A percentile compares a stretch with the other conserved stretches of the same genome.
Evolutionary conservation across 805 yeast species (phyloP).

Genomic region (Teunomyces gatunensis): DNA sequence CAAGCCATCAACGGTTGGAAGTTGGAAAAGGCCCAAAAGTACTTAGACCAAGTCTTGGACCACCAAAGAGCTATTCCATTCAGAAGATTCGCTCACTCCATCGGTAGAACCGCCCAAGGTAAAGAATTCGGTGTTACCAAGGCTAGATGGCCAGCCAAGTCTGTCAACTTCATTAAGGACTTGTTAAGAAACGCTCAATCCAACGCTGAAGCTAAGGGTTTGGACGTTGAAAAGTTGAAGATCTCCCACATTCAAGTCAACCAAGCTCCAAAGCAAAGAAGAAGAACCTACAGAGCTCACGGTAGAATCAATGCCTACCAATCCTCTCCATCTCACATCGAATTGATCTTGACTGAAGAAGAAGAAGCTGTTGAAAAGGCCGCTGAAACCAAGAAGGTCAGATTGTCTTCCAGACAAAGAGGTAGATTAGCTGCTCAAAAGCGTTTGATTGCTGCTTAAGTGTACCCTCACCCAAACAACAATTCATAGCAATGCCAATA

Average conservation of each 20-base stretch:
- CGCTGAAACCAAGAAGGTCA: slow-evolving; percentile 60
- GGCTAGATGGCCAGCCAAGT: slow-evolving; percentile 99
- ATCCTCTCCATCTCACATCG: slow-evolving; percentile 98
- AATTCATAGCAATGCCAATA: slow-evolving; percentile 4
- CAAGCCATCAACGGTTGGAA: slow-evolving; percentile 99
- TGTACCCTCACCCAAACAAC: slow-evolving; percentile 1
- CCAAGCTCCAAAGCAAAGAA: slow-evolving; percentile 99
- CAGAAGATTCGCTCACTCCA: slow-evolving; percentile 95
- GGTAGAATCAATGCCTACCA: slow-evolving; percentile 99
- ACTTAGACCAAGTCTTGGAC: slow-evolving; percentile 93
- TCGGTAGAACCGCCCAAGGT: slow-evolving; percentile 99
- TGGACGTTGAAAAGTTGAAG: slow-evolving; percentile 90
- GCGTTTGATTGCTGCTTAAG: slow-evolving; percentile 66
- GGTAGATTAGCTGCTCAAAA: slow-evolving; percentile 88
- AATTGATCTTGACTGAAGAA: slow-evolving; percentile 93
- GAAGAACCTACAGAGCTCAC: slow-evolving; percentile 99
- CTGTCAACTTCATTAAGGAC: slow-evolving; percentile 92
- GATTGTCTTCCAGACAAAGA: slow-evolving; percentile 87
- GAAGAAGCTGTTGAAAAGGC: slow-evolving; percentile 94
- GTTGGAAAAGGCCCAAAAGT: slow-evolving; percentile 90
- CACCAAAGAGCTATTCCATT: slow-evolving; percentile 99
- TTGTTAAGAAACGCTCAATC: slow-evolving; percentile 97
- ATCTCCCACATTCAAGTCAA: slow-evolving; percentile 98
- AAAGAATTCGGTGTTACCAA: slow-evolving; percentile 99
- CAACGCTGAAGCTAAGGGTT: slow-evolving; percentile 98